Evolutionary conservation across 345 rosid genomes (phyloP).

Genomic region (Triadica sebifera): DNA sequence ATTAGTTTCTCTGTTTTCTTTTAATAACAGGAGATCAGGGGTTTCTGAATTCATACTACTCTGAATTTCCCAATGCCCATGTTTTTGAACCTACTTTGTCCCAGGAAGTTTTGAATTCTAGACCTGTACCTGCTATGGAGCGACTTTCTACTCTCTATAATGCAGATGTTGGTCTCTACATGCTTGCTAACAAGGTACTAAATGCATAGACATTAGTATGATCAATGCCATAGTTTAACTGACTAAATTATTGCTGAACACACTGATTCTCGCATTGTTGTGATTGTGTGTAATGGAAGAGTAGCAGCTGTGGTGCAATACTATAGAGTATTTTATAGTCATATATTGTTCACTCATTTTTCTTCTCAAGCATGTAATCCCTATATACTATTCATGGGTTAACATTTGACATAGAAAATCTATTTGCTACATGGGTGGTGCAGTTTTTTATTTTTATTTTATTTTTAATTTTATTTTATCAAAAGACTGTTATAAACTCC

Average conservation of each 20-base stretch:
- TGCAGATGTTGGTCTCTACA: conserved; percentile 98
- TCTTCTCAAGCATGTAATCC: background rate
- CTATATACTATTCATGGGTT: background rate
- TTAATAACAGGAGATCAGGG: conserved; percentile 71
- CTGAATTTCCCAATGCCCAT: conserved; percentile 76
- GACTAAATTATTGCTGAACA: background rate
- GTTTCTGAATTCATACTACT: conserved; percentile 77
- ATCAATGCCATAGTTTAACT: background rate
- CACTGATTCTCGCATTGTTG: background rate
- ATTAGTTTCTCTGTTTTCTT: background rate
- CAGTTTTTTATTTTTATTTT: background rate
- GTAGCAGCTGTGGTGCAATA: background rate
- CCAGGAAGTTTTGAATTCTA: conserved; percentile 48
- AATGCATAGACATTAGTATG: background rate
- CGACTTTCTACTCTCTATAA: conserved; percentile 87
- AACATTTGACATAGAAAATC: background rate
- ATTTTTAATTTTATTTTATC: background rate
- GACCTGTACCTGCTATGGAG: conserved; percentile 76
- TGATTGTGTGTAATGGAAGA: background rate
- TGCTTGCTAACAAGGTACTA: conserved; percentile 94
- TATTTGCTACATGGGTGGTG: background rate
- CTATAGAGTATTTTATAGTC: background rate
- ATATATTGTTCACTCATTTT: background rate
- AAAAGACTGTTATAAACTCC: background rate
- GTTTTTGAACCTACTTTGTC: conserved; percentile 76